These are phyloP conservation scores for Byssoonygena ceratinophila DNA, from an alignment of 2,329 filamentous ascomycete species.

Conservation along the genomic window DNA sequence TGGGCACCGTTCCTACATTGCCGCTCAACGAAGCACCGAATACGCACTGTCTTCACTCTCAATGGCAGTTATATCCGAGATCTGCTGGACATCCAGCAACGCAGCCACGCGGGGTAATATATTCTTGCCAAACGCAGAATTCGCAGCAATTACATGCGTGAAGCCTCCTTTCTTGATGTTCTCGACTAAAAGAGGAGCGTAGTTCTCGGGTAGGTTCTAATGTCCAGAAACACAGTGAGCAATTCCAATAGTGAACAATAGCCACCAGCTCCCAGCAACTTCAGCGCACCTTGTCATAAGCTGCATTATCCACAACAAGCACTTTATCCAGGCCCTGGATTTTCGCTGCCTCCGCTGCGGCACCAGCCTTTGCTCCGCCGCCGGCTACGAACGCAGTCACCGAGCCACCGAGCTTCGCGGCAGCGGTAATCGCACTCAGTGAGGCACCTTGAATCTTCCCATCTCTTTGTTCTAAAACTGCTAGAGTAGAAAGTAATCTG, in stretches of 20 bases:
- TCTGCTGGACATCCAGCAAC: slow-evolving; percentile 79
- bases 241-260: not conserved
- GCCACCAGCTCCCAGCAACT: not conserved
- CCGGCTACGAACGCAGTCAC: slow-evolving; percentile 85
- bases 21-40: not conserved
- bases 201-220: slow-evolving; percentile 85
- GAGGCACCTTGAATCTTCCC: slow-evolving; percentile 77
- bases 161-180: slow-evolving; percentile 95
- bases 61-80: slow-evolving; percentile 81
- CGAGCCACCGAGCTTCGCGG: slow-evolving; percentile 71
- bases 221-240: not conserved
- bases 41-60: slow-evolving; percentile 69
- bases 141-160: slow-evolving; percentile 79
- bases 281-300: slow-evolving; percentile 73
- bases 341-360: slow-evolving; percentile 74
- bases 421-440: slow-evolving; percentile 74
- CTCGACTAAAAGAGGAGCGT: slow-evolving; percentile 80
- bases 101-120: slow-evolving; percentile 84
- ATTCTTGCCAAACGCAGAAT: slow-evolving; percentile 95
- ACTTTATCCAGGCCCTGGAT: slow-evolving; percentile 87
- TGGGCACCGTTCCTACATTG: not conserved
- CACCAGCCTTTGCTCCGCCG: slow-evolving; percentile 57
- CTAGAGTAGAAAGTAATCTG: slow-evolving; percentile 74
- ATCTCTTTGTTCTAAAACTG: slow-evolving; percentile 83
- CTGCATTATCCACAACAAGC: slow-evolving; percentile 72